Base-by-base conservation (phyloP, 2,329 filamentous ascomycete genomes). In the Fusarium tjaetaba region DNA sequence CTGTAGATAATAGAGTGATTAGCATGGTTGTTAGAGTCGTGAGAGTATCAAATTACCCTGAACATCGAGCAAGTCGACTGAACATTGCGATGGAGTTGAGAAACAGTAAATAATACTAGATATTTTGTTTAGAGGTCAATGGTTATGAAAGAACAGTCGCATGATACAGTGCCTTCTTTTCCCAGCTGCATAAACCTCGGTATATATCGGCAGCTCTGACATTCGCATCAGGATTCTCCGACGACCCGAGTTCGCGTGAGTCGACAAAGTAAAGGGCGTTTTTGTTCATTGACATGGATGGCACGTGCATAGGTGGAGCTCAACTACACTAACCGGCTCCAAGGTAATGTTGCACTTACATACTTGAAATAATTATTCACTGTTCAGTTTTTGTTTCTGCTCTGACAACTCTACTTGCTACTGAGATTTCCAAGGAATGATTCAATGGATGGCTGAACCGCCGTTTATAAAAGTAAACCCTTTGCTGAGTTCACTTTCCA, bases 261-360 rank as follows among this genome's bases (percentile, higher is more conserved):
- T 57, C 55, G 69, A 68, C 70, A 69, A 52, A 68, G 61, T 48
- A 72, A 70, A 74, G 59, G 71, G 71, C 68, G 63, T 69, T 52
- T 26, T 18, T 34, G 34, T 28, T 28, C 38, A 28, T n/a, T 22
- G 34, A 14, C n/a, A 28, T 36, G 24, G 34, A 28, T 36, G 24
- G 34, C 46, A 61, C 53, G 53, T 68, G 63, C 63, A 26, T 51
- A n/a, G 45, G 45, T 48, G 45, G 45, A 48, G 45, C 45, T 48
- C 45, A 48, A 48, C 45, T 30, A 16, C 42, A 41, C 20, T 41
- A 42, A 39, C 38, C 20, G 43, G 18, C 18, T 20, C 3, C 13
- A 15, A 28, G 26, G 45, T 48, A 30, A n/a, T 30, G 9, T 48
- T 30, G 20, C 45, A 48, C 7, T 48, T n/a, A 48, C 9, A 30